phyloP scores from a whole-genome alignment of 805 yeast genomes.

The Saturnispora dispora region DNA sequence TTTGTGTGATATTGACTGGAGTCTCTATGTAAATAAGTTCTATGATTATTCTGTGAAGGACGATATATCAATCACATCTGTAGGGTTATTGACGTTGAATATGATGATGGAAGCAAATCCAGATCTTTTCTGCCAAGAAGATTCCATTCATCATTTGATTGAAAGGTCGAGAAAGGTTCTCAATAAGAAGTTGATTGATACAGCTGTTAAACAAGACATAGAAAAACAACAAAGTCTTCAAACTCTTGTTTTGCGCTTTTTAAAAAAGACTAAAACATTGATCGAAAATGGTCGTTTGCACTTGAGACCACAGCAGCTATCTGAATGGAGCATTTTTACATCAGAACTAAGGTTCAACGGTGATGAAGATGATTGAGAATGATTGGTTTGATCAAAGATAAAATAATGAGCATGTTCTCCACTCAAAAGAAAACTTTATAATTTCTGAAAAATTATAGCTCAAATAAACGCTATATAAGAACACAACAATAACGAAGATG shows the following conservation, averaged over 20 bases:
- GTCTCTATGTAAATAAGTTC: slow-evolving; percentile 30
- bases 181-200: slow-evolving; percentile 43
- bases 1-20: slow-evolving; percentile 21
- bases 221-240: slow-evolving; percentile 44
- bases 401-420: neutral
- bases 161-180: slow-evolving; percentile 34
- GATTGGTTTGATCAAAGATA: neutral
- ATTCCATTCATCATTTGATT: slow-evolving; percentile 14
- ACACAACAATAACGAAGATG: neutral
- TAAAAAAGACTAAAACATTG: slow-evolving; percentile 19
- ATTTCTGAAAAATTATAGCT: neutral
- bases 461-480: neutral
- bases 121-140: slow-evolving; percentile 16
- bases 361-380: neutral
- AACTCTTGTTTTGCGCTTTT: slow-evolving; percentile 26
- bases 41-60: slow-evolving; percentile 47
- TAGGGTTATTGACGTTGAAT: slow-evolving; percentile 38
- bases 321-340: slow-evolving; percentile 20
- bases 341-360: slow-evolving; percentile 1
- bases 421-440: neutral
- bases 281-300: slow-evolving; percentile 16
- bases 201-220: slow-evolving; percentile 58
- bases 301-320: slow-evolving; percentile 12
- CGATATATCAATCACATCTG: slow-evolving; percentile 49
- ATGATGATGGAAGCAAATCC: slow-evolving; percentile 30